Percentiles rank a stretch among this genome's conserved stretches.
phyloP scores from a whole-genome alignment of 208 protist species.

The Novymonas esmeraldas region DNA sequence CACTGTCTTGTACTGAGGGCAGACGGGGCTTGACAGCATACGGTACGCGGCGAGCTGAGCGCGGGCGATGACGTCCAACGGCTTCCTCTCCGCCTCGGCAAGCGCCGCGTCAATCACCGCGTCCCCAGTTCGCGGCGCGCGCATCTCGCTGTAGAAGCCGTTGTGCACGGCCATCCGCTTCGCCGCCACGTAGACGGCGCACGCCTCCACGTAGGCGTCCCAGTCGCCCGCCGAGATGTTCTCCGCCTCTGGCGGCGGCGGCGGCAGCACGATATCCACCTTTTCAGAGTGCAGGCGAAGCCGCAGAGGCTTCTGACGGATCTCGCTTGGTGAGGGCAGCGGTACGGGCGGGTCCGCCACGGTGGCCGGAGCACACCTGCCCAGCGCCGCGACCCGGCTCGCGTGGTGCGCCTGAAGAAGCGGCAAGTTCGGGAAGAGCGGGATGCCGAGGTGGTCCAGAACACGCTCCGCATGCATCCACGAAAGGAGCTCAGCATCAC shows the following conservation, averaged over 20 bases:
- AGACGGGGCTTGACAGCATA: conserved; percentile 17
- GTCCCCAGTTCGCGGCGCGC: conserved; percentile 70
- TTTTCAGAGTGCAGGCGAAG: neutral
- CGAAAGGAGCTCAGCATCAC: conserved; percentile 82
- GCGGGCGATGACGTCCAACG: neutral
- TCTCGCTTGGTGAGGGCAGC: neutral
- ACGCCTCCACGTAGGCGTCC: conserved; percentile 68
- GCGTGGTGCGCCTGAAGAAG: conserved; percentile 77
- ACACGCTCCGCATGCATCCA: conserved; percentile 92
- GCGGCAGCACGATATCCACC: conserved; percentile 5
- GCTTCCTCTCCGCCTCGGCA: conserved; percentile 51
- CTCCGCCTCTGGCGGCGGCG: neutral
- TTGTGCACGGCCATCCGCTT: conserved; percentile 49
- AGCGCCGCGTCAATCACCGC: conserved; percentile 62
- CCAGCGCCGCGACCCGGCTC: conserved; percentile 35
- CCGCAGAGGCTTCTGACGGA: conserved; percentile 20
- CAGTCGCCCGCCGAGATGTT: conserved; percentile 32
- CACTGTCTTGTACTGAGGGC: conserved; percentile 40
- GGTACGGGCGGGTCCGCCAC: conserved; percentile 7
- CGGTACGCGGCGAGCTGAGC: conserved; percentile 58
- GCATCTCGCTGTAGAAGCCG: conserved; percentile 59
- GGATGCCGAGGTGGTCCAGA: conserved; percentile 68
- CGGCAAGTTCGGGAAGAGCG: conserved; percentile 86
- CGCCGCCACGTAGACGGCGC: conserved; percentile 57
- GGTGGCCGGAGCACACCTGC: conserved; percentile 43